phyloP scores from a whole-genome alignment of 306 rosid genomes.

The Luffa acutangula region DNA sequence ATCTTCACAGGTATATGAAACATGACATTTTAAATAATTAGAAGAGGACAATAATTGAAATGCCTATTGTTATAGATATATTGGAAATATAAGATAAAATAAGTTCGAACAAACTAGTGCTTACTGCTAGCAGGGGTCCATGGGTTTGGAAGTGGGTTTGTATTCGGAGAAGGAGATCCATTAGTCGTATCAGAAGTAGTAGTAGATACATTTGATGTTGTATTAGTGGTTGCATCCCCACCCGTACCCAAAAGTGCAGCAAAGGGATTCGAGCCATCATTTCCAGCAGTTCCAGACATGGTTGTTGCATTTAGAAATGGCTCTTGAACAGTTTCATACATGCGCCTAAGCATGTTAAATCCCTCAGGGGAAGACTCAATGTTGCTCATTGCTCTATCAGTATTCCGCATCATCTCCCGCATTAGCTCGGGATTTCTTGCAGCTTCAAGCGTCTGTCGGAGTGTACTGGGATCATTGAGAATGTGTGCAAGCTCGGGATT shows the following conservation, averaged over 20 bases:
- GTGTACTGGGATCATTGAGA: slow-evolving; percentile 78
- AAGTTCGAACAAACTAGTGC: slow-evolving; percentile 9
- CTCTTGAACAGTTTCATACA: slow-evolving; percentile 91
- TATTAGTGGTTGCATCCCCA: slow-evolving; percentile 39
- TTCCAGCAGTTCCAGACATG: slow-evolving; percentile 60
- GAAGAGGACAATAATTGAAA: background rate
- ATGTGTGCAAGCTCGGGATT: slow-evolving; percentile 79
- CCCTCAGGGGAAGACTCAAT: slow-evolving; percentile 89
- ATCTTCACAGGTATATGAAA: background rate
- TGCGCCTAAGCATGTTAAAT: slow-evolving; percentile 87
- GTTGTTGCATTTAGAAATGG: slow-evolving; percentile 84
- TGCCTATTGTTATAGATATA: background rate
- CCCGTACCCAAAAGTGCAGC: slow-evolving; percentile 42
- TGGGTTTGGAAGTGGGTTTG: slow-evolving; percentile 92
- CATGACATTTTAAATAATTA: background rate
- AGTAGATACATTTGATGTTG: slow-evolving; percentile 42
- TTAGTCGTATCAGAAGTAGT: slow-evolving; percentile 40
- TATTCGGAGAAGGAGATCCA: slow-evolving; percentile 64
- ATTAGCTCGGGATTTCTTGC: slow-evolving; percentile 87
- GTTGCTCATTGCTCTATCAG: slow-evolving; percentile 90
- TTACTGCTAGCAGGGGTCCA: slow-evolving; percentile 60
- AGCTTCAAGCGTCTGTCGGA: slow-evolving; percentile 80
- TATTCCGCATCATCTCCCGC: slow-evolving; percentile 96
- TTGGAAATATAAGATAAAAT: background rate
- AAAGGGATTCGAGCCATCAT: slow-evolving; percentile 34